Evolutionary conservation across 2,329 filamentous ascomycete species (phyloP), one percentile per base, ranked within the genome.

Genomic region (Scleromitrula shiraiana): DNA sequence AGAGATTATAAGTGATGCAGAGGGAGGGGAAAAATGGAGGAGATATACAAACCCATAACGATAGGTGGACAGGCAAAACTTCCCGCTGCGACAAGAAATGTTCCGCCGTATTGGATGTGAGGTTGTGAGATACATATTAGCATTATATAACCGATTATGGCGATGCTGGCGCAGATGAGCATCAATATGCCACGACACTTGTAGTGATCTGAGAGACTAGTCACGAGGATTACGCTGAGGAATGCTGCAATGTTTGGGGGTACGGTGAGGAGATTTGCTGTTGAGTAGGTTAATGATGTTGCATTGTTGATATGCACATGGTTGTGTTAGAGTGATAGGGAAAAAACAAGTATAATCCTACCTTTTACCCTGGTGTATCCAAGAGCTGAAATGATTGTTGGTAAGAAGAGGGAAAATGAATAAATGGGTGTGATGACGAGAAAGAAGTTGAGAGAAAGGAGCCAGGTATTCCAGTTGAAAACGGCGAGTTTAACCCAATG

Each of bases 11-110:
- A n/a, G 14, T 7, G 7, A 12, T 12, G 3, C 7, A 1, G 3
- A 2, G 4, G 20, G 29, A 27, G 4, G 14, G 15, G 2, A 12
- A 10, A 2, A 20, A 19, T 26, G 2, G 10, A 20, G 17, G 12
- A 20, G 12, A 8, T 26, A 7, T 1, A 12, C 27, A 4, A 41
- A 41, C 44, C 44, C 44, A 46, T 46, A 6, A 41, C 44, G n/a
- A 46, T 12, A 32, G 44, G 44, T 5, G 44, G 44, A 33, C 80
- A 83, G 0, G 89, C 88, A 60, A 95, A 95, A 57, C 95, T 94
- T 1, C 89, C 89, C 51, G 90, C 72, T 0, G 90, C 89, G 0
- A 83, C 88, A 0, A 95, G 71, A 65, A 94, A 95, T 0, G 80
- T 85, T 0, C 85, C 89, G 0, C 81, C 84, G 62, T 95, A 96